These are phyloP conservation scores for Arabis alpina DNA, from an alignment of 345 rosid species.

Conservation along the genomic window DNA sequence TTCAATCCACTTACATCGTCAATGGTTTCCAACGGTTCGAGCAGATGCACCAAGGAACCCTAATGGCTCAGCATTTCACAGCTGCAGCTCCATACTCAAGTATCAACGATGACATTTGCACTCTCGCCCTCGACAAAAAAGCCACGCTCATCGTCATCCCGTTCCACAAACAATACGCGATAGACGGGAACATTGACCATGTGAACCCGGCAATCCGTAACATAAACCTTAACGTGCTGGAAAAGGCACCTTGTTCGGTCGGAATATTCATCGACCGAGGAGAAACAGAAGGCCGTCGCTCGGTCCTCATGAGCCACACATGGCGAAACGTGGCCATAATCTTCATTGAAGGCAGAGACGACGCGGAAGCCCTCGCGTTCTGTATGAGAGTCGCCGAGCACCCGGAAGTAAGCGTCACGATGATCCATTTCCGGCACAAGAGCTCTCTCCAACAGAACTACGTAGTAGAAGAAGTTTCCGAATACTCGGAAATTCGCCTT, in stretches of 20 bases:
- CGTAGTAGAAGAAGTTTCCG: background rate
- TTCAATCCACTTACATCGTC: constrained; percentile 44
- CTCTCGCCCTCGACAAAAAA: constrained; percentile 59
- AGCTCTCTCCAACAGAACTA: background rate
- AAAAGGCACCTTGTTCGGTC: constrained; percentile 56
- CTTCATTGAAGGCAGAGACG: constrained; percentile 47
- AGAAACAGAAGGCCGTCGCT: constrained; percentile 22
- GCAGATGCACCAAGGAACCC: constrained; percentile 38
- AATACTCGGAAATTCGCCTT: constrained; percentile 13
- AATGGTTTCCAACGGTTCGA: constrained; percentile 51
- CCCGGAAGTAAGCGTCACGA: constrained; percentile 40
- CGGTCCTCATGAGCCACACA: constrained; percentile 18
- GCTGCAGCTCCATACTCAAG: constrained; percentile 58
- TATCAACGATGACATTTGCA: constrained; percentile 64
- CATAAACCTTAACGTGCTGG: constrained; percentile 55
- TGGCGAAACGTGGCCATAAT: constrained; percentile 44
- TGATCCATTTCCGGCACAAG: constrained; percentile 43
- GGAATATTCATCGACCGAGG: constrained; percentile 56
- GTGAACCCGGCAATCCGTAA: constrained; percentile 37
- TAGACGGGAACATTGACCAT: constrained; percentile 45
- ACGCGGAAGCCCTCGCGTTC: constrained; percentile 42
- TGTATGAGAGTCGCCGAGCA: constrained; percentile 44
- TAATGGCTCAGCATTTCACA: constrained; percentile 51
- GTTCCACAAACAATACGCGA: constrained; percentile 52
- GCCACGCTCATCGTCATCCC: constrained; percentile 57